Base-by-base conservation (phyloP, 73 alveolate species). In the Paramecium caudatum region DNA sequence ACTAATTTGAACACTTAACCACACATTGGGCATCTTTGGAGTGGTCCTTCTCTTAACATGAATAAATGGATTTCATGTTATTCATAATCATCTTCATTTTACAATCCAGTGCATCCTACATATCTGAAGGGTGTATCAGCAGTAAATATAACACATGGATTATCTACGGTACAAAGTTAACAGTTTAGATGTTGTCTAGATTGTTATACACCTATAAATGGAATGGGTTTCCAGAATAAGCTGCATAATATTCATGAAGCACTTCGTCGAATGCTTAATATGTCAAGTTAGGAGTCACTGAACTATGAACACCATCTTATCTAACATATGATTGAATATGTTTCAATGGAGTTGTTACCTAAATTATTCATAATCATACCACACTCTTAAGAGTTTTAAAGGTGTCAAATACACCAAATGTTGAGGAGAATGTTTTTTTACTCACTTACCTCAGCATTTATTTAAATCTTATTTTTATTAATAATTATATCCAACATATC, bases 1-100 rank as follows among this genome's bases (percentile, higher is more conserved):
- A 96, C 96, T 55, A 96, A 84, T 91, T 96, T 96, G 93, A 96
- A 96, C 93, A 94, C 93, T 68, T 96, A 94, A 13, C 99, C 99
- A 74, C 99, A 96, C 41, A 85, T 49, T 45, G 91, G 94, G 91
- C 99, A 96, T 96, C 99, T 96, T 82, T 96, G 91, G 41, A 96
- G 74, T 3, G 99, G 97, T 0, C 99, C 99, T 82, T 96, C 99
- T 82, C 98, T 94, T 39, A 94, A 70, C 65, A 96, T 81, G 48
- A 95, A 96, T 88, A 92, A 91, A 88, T 94, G 92, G 88, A 91
- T 90, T 90, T 91, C 96, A 49, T 96, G 99, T 39, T 93, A 49
- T 90, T 94, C 97, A 39, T 96, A 96, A 69, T 96, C 99, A 78
- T 96, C 99, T 94, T 96, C 99, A 49, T 91, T 92, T 81, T 95